Evolutionary conservation across 2,329 filamentous ascomycete genomes (phyloP).

Genomic region (Cladobotryum mycophilum): DNA sequence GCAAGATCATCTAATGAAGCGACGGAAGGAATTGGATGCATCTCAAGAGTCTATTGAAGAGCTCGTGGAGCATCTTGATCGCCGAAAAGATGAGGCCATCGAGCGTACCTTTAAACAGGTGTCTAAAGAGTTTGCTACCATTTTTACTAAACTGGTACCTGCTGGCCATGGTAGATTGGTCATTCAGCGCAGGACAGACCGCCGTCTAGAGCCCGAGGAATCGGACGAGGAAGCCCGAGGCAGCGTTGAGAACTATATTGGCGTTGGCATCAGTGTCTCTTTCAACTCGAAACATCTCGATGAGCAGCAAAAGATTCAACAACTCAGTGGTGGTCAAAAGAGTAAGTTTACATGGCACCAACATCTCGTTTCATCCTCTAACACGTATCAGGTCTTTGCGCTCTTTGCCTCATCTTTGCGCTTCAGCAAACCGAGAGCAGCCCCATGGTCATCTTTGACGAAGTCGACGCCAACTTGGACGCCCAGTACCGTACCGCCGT

Average conservation of each 20-base stretch:
- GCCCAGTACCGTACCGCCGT: constrained; percentile 97
- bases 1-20: constrained; percentile 77
- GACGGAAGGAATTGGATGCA: constrained; percentile 78
- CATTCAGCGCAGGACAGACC: constrained; percentile 85
- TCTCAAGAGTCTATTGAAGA: constrained; percentile 86
- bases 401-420: constrained; percentile 96
- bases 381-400: constrained; percentile 65
- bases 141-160: constrained; percentile 92
- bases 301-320: constrained; percentile 95
- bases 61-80: constrained; percentile 85
- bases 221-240: constrained; percentile 64
- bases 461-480: constrained; percentile 97
- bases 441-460: constrained; percentile 98
- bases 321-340: constrained; percentile 95
- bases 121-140: constrained; percentile 81
- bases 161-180: constrained; percentile 86
- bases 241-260: constrained; percentile 88
- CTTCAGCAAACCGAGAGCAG: constrained; percentile 96
- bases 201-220: constrained; percentile 51
- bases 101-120: constrained; percentile 98
- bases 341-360: constrained; percentile 48
- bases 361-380: background rate
- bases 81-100: constrained; percentile 95
- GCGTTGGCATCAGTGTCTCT: constrained; percentile 92
- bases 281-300: constrained; percentile 96